Conservation (phyloP, 495 filamentous ascomycete genomes). For the Penicillium flavigenum region DNA sequence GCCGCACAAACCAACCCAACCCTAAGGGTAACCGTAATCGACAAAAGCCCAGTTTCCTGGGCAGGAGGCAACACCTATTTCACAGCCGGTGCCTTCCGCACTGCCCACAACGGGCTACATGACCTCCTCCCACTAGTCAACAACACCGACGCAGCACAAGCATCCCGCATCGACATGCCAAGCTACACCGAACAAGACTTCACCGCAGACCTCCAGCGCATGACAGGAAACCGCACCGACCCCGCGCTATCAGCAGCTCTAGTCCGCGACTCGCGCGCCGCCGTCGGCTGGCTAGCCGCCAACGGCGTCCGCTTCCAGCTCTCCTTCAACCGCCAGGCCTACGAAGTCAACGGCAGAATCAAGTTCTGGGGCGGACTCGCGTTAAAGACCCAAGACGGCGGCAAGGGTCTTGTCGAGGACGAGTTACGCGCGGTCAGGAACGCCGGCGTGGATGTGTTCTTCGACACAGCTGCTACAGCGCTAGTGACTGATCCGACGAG, state of each 20-base stretch:
- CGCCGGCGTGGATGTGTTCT: slow-evolving; percentile 44
- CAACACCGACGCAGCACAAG: slow-evolving; percentile 40
- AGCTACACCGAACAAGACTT: slow-evolving; percentile 49
- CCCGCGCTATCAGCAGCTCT: slow-evolving; percentile 41
- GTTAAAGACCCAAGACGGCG: slow-evolving; percentile 56
- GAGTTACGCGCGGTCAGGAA: slow-evolving; percentile 42
- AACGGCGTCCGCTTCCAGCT: slow-evolving; percentile 56
- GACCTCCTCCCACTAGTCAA: slow-evolving; percentile 51
- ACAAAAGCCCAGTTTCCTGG: slow-evolving; percentile 47
- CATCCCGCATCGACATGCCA: slow-evolving; percentile 43
- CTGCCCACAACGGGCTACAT: slow-evolving; percentile 42
- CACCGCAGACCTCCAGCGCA: slow-evolving; percentile 47
- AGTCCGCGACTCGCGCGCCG: slow-evolving; percentile 44
- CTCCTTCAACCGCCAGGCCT: slow-evolving; percentile 62
- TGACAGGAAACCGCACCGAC: slow-evolving; percentile 50
- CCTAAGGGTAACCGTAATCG: slow-evolving; percentile 51
- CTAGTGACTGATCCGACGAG: slow-evolving; percentile 39
- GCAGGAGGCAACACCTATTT: slow-evolving; percentile 60
- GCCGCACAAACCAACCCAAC: slow-evolving; percentile 41
- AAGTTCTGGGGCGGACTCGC: slow-evolving; percentile 64
- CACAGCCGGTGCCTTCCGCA: slow-evolving; percentile 58
- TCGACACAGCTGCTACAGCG: slow-evolving; percentile 40
- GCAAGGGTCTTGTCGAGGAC: slow-evolving; percentile 55
- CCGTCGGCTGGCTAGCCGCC: slow-evolving; percentile 55
- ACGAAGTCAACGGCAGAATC: slow-evolving; percentile 50